Conservation (phyloP, 176 grass and related monocot species). For the Tillandsia leiboldiana region DNA sequence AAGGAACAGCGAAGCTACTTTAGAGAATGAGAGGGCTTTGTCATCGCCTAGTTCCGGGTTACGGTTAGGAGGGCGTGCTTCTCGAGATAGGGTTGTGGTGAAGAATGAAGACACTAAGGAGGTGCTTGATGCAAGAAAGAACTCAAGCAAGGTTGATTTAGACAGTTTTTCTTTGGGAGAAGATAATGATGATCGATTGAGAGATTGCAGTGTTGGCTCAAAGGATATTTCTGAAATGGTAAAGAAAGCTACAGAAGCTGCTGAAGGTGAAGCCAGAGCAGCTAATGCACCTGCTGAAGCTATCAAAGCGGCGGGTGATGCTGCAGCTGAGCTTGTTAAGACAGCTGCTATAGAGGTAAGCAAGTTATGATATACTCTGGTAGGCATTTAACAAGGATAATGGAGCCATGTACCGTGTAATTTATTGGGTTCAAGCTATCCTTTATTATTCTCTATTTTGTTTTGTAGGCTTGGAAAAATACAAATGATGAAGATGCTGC, state of each 20-base stretch:
- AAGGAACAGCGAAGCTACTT: constrained; percentile 44
- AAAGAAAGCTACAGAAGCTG: constrained; percentile 77
- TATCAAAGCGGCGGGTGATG: constrained; percentile 92
- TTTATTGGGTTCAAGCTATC: background rate
- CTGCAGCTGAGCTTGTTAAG: constrained; percentile 92
- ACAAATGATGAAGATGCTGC: constrained; percentile 57
- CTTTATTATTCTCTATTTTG: background rate
- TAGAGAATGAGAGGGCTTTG: constrained; percentile 43
- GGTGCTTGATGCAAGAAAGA: constrained; percentile 9
- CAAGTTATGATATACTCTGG: background rate
- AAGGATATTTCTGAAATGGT: constrained; percentile 94
- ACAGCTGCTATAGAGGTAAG: constrained; percentile 85
- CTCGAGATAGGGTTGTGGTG: constrained; percentile 27
- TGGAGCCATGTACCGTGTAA: background rate
- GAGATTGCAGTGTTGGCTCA: constrained; percentile 79
- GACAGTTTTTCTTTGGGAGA: constrained; percentile 29
- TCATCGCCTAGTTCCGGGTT: constrained; percentile 44
- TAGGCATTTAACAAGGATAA: background rate
- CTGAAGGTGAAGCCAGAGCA: constrained; percentile 71
- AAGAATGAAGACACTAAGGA: constrained; percentile 45
- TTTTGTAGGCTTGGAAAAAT: constrained; percentile 74
- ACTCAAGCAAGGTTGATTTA: constrained; percentile 11
- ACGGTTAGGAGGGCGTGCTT: constrained; percentile 29
- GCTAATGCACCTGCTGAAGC: constrained; percentile 77
- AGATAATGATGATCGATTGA: constrained; percentile 68